These are phyloP conservation scores for Termitomyces sp. DNA, from an alignment of 768 basidiomycete species.

Conservation along the genomic window DNA sequence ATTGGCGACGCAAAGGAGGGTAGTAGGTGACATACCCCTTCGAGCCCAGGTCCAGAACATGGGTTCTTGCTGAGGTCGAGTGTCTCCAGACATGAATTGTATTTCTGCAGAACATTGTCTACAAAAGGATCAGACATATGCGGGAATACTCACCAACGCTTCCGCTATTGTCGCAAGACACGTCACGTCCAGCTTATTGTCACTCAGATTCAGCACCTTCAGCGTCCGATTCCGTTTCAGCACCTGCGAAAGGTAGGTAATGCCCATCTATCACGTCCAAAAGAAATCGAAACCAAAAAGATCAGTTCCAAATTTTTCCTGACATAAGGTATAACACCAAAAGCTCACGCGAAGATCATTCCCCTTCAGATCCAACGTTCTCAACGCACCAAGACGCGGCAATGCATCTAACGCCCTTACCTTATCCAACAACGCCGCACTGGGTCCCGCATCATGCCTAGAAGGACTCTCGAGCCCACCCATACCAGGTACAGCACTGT, in stretches of 20 bases:
- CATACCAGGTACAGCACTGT: conserved; percentile 12
- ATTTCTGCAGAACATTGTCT: conserved; percentile 55
- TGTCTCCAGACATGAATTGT: conserved; percentile 90
- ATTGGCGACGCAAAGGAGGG: background rate
- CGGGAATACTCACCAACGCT: conserved; percentile 58
- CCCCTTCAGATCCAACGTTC: conserved; percentile 86
- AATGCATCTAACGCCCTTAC: conserved; percentile 86
- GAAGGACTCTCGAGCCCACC: conserved; percentile 16
- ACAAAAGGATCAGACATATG: background rate
- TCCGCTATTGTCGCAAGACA: conserved; percentile 83
- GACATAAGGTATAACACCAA: background rate
- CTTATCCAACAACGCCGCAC: conserved; percentile 78
- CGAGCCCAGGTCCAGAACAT: conserved; percentile 81
- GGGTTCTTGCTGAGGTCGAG: conserved; percentile 92
- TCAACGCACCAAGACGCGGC: conserved; percentile 77
- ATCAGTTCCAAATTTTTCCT: background rate
- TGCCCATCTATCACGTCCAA: conserved; percentile 43
- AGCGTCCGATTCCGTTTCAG: conserved; percentile 93
- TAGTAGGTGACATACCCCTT: conserved; percentile 61
- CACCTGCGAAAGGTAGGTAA: conserved; percentile 90
- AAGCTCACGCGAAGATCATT: conserved; percentile 84
- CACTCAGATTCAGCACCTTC: conserved; percentile 89
- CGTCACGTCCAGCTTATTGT: conserved; percentile 85
- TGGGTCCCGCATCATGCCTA: conserved; percentile 45
- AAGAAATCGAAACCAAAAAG: conserved; percentile 14